These are phyloP conservation scores for Raffaelea albimanens DNA, from an alignment of 2,329 filamentous ascomycete species.

Conservation along the genomic window DNA sequence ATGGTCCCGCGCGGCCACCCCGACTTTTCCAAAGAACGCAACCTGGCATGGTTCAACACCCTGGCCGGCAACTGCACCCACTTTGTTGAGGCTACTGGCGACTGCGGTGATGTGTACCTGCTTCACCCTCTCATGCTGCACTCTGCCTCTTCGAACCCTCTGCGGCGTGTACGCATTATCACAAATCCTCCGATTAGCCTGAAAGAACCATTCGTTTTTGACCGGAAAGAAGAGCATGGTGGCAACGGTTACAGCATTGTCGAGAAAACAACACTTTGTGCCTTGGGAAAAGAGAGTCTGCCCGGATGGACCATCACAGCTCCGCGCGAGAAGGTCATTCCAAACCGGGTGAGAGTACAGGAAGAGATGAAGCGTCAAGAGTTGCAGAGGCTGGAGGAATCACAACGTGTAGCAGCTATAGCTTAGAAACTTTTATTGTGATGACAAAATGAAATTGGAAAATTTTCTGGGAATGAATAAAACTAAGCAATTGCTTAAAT, in stretches of 20 bases:
- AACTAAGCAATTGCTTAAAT: too few relatives aligned
- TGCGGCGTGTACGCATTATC: constrained; percentile 34
- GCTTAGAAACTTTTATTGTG: not conserved
- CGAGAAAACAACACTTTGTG: constrained; percentile 43
- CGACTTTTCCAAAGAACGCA: constrained; percentile 31
- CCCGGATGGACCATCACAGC: constrained; percentile 41
- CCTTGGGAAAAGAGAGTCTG: constrained; percentile 35
- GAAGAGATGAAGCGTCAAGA: constrained; percentile 41
- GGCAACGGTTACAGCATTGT: constrained; percentile 47
- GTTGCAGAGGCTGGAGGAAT: constrained; percentile 14
- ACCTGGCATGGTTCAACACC: constrained; percentile 34
- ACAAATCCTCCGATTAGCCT: constrained; percentile 47
- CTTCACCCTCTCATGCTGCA: constrained; percentile 54
- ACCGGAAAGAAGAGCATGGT: constrained; percentile 23
- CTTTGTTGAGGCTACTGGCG: constrained; percentile 45
- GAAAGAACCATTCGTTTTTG: constrained; percentile 40
- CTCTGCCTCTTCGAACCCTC: constrained; percentile 37
- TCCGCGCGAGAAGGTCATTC: constrained; percentile 39
- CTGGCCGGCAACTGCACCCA: constrained; percentile 29
- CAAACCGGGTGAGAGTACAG: constrained; percentile 36
- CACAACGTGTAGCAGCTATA: not conserved
- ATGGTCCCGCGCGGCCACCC: constrained; percentile 49
- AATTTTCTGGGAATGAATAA: too few relatives aligned
- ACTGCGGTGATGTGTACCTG: constrained; percentile 47
- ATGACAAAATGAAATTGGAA: too few relatives aligned